Conservation (phyloP, 805 yeast species). For the Wickerhamomyces alni region DNA sequence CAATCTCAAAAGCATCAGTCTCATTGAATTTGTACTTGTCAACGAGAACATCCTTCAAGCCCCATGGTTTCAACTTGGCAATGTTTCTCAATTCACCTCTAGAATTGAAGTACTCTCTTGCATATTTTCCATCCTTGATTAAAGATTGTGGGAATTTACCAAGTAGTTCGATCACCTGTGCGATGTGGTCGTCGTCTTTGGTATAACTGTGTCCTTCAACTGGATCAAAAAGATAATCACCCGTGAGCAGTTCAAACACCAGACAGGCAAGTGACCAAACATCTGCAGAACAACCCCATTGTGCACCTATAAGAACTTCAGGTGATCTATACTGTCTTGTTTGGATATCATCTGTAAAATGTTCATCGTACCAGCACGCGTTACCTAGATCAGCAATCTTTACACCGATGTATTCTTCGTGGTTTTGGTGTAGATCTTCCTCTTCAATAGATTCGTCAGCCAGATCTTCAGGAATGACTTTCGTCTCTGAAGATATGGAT, state of each 20-base stretch:
- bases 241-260: conserved; percentile 85
- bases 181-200: conserved; percentile 94
- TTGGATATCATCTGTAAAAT: conserved; percentile 63
- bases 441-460: background rate
- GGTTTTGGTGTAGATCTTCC: conserved; percentile 3
- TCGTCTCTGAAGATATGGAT: conserved; percentile 28
- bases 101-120: conserved; percentile 57
- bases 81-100: conserved; percentile 74
- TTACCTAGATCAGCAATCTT: conserved; percentile 87
- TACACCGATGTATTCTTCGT: conserved; percentile 56
- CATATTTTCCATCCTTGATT: conserved; percentile 53
- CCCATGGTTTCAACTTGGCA: conserved; percentile 84
- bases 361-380: conserved; percentile 58
- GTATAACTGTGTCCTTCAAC: conserved; percentile 62
- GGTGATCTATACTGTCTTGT: conserved; percentile 80
- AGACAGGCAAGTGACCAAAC: conserved; percentile 95
- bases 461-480: conserved; percentile 7
- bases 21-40: conserved; percentile 79
- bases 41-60: conserved; percentile 66
- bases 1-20: conserved; percentile 62
- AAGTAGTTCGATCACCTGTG: conserved; percentile 83
- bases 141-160: conserved; percentile 61
- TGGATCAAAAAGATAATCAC: conserved; percentile 93
- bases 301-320: conserved; percentile 70
- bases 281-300: conserved; percentile 95